A percentile compares a stretch with the other conserved stretches of the same genome.
These are phyloP conservation scores for Collybia mongolica DNA, from an alignment of 768 basidiomycete genomes.

Conservation along the genomic window DNA sequence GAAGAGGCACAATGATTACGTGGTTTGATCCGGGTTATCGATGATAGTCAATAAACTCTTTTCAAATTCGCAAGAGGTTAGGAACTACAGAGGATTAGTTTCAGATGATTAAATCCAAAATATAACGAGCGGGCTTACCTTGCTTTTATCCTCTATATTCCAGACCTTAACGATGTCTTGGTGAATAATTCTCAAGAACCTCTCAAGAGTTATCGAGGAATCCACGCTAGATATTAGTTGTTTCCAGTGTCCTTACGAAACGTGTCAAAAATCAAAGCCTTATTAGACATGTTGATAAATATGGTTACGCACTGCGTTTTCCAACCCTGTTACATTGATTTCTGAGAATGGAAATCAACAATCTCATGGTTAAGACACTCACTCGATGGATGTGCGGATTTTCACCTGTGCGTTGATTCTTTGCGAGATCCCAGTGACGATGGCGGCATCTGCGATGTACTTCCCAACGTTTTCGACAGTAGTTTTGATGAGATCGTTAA, in stretches of 20 bases:
- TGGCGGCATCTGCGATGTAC: too few relatives aligned
- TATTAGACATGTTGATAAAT: too few relatives aligned
- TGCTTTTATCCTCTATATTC: constrained; percentile 21
- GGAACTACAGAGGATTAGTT: not conserved
- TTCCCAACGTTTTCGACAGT: too few relatives aligned
- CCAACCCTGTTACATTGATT: constrained; percentile 10
- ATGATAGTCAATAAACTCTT: not conserved
- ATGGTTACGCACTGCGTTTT: constrained; percentile 8
- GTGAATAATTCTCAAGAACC: constrained; percentile 9
- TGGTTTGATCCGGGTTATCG: too few relatives aligned
- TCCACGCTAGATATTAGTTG: not conserved
- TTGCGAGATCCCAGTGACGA: too few relatives aligned
- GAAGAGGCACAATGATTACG: too few relatives aligned
- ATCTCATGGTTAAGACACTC: not conserved
- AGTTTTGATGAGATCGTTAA: too few relatives aligned
- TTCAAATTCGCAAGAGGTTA: not conserved
- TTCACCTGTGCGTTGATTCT: too few relatives aligned
- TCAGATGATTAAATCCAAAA: not conserved
- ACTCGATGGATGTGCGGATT: not conserved
- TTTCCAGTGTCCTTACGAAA: constrained; percentile 6
- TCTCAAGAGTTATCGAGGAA: not conserved
- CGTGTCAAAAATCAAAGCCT: too few relatives aligned
- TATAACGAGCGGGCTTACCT: constrained; percentile 3
- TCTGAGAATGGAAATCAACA: not conserved
- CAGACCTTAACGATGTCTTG: constrained; percentile 20